These are phyloP conservation scores for Synchytrium microbalum DNA, from an alignment of 371 early-diverging fungal genomes.

Conservation along the genomic window DNA sequence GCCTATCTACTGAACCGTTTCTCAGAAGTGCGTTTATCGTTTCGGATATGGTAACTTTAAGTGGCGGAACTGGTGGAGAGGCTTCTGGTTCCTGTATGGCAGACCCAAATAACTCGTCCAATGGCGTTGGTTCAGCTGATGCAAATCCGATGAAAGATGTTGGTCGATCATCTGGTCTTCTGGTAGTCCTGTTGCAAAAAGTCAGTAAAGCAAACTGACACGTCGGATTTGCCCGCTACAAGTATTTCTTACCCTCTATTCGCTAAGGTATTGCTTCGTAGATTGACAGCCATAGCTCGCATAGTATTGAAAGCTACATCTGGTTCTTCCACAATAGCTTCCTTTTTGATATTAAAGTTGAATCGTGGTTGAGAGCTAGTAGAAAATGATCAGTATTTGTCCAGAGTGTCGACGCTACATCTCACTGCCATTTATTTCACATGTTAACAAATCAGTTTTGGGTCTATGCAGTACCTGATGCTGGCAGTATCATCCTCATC, in stretches of 20 bases:
- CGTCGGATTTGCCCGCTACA: too few species aligned
- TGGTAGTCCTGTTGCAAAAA: not conserved
- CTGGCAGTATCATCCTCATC: conserved; percentile 10
- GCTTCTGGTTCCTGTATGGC: not conserved
- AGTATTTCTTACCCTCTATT: not conserved
- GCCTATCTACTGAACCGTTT: conserved; percentile 28
- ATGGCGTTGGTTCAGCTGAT: not conserved
- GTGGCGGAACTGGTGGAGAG: not conserved
- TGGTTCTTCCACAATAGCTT: conserved; percentile 26
- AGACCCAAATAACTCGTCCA: not conserved
- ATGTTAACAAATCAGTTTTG: not conserved
- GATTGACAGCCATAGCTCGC: conserved; percentile 5
- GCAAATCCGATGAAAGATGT: not conserved
- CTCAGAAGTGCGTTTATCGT: conserved; percentile 28
- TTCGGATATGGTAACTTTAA: conserved; percentile 16
- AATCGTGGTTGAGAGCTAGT: conserved; percentile 8
- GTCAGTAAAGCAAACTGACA: too few species aligned
- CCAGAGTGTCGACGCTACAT: too few species aligned
- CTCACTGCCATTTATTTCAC: too few species aligned
- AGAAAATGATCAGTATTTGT: not conserved
- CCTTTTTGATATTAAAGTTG: conserved; percentile 22
- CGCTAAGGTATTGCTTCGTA: not conserved
- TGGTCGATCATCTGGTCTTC: not conserved
- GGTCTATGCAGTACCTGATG: not conserved
- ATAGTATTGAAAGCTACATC: conserved; percentile 16